phyloP scores from a whole-genome alignment of 805 yeast genomes.

The Cyberlindnera americana region DNA sequence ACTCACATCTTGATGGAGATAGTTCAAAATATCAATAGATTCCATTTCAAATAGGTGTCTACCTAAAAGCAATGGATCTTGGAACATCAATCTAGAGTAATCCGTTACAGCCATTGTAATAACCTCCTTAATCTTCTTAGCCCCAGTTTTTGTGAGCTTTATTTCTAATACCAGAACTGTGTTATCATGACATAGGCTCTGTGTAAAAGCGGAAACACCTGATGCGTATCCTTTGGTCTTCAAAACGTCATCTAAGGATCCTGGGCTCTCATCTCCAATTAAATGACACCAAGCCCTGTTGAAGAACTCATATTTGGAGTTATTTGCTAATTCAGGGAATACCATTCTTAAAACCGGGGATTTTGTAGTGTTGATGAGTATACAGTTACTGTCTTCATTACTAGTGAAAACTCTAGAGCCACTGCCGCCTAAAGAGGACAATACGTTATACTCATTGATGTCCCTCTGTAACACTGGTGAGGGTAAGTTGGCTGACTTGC shows the following conservation, averaged over 20 bases:
- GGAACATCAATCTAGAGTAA: slow-evolving; percentile 18
- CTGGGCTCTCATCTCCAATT: slow-evolving; percentile 58
- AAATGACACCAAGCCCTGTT: slow-evolving; percentile 50
- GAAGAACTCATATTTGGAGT: slow-evolving; percentile 5
- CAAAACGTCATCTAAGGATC: slow-evolving; percentile 44
- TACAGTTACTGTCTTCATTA: slow-evolving; percentile 24
- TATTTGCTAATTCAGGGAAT: slow-evolving; percentile 42
- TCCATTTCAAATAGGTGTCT: slow-evolving; percentile 44
- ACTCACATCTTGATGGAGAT: slow-evolving; percentile 37
- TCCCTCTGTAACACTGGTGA: background rate
- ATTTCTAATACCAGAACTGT: slow-evolving; percentile 48
- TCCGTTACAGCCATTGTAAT: slow-evolving; percentile 32
- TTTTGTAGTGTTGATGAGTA: slow-evolving; percentile 37
- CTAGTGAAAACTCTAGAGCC: slow-evolving; percentile 25
- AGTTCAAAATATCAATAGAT: slow-evolving; percentile 44
- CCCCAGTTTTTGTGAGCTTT: slow-evolving; percentile 45
- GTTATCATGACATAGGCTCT: slow-evolving; percentile 35
- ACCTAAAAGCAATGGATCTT: slow-evolving; percentile 30
- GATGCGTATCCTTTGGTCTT: slow-evolving; percentile 34
- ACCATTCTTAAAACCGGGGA: slow-evolving; percentile 40
- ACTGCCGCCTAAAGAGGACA: slow-evolving; percentile 17
- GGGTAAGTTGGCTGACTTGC: background rate
- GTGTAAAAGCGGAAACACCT: slow-evolving; percentile 40
- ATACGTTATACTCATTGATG: slow-evolving; percentile 17
- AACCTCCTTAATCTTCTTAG: slow-evolving; percentile 33